These are phyloP conservation scores for Chalciporus sphaerocephalus DNA, from an alignment of 768 basidiomycete species.

Conservation along the genomic window DNA sequence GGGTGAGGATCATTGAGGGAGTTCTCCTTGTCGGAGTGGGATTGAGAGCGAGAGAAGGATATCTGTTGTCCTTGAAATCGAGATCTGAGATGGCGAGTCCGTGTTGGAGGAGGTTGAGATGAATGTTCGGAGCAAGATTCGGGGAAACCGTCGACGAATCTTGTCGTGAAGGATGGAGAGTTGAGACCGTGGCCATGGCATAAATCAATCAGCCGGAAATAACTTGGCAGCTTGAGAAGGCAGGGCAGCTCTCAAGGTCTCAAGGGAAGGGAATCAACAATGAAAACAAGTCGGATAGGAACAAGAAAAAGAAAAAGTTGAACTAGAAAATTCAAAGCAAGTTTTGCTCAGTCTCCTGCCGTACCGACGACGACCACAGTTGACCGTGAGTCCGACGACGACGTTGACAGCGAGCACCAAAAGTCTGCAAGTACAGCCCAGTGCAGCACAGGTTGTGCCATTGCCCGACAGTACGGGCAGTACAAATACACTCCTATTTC, in stretches of 20 bases:
- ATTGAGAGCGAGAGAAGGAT: slow-evolving; percentile 36
- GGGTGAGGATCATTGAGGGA: slow-evolving; percentile 29
- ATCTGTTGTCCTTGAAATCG: slow-evolving; percentile 62
- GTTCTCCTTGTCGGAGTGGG: slow-evolving; percentile 21
- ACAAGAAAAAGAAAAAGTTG: slow-evolving; percentile 1
- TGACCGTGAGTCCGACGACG: not conserved
- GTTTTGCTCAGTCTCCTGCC: not conserved
- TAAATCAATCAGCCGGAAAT: slow-evolving; percentile 22
- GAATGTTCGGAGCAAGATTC: slow-evolving; percentile 31
- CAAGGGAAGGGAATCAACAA: slow-evolving; percentile 10
- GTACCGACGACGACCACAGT: not conserved
- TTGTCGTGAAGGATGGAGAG: slow-evolving; percentile 44
- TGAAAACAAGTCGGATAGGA: slow-evolving; percentile 4
- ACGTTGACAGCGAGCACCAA: not conserved
- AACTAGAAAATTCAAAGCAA: not conserved
- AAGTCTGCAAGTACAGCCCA: too few species aligned
- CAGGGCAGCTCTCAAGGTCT: too few species aligned
- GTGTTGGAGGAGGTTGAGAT: slow-evolving; percentile 46
- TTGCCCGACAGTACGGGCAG: too few species aligned
- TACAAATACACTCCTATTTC: not conserved
- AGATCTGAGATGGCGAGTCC: slow-evolving; percentile 53
- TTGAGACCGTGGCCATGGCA: slow-evolving; percentile 44
- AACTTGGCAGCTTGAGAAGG: slow-evolving; percentile 13
- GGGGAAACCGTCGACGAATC: slow-evolving; percentile 32
- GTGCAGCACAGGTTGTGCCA: too few species aligned